These are phyloP conservation scores for Geotrichum europaeum DNA, from an alignment of 1,139 yeast genomes.

Conservation along the genomic window DNA sequence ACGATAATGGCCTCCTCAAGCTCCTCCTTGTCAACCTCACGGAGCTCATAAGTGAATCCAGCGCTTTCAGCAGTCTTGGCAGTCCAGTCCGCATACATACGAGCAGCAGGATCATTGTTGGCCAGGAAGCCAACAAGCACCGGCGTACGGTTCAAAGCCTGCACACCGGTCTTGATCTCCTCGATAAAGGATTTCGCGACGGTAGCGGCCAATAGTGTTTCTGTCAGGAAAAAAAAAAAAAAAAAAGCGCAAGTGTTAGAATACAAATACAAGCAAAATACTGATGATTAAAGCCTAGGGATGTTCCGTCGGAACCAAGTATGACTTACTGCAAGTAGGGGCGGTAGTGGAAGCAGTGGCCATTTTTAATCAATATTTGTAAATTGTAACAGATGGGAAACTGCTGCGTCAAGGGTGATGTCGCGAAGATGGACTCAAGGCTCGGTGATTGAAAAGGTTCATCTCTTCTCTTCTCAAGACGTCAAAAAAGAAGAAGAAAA, in stretches of 20 bases:
- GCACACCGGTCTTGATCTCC: slow-evolving; percentile 61
- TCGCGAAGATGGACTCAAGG: neutral
- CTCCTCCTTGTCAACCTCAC: slow-evolving; percentile 69
- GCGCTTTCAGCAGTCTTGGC: slow-evolving; percentile 79
- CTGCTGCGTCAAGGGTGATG: neutral
- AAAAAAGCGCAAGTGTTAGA: neutral
- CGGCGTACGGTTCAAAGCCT: slow-evolving; percentile 50
- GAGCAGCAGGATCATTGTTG: slow-evolving; percentile 90
- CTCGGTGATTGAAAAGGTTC: neutral
- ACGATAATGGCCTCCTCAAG: slow-evolving; percentile 75
- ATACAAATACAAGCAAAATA: neutral
- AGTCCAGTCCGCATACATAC: slow-evolving; percentile 94
- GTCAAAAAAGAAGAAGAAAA: neutral
- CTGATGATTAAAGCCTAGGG: neutral
- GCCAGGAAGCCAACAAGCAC: slow-evolving; percentile 86
- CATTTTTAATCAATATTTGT: neutral
- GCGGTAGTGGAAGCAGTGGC: slow-evolving; percentile 5
- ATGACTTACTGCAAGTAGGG: slow-evolving; percentile 14
- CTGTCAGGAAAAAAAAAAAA: slow-evolving; percentile 28
- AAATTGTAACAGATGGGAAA: neutral
- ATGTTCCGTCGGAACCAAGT: neutral
- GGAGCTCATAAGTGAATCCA: slow-evolving; percentile 79
- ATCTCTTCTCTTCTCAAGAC: neutral
- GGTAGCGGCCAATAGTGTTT: slow-evolving; percentile 81
- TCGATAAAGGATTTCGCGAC: slow-evolving; percentile 76